These are phyloP conservation scores for Cudoniella acicularis DNA, from an alignment of 495 filamentous ascomycete genomes.

Conservation along the genomic window DNA sequence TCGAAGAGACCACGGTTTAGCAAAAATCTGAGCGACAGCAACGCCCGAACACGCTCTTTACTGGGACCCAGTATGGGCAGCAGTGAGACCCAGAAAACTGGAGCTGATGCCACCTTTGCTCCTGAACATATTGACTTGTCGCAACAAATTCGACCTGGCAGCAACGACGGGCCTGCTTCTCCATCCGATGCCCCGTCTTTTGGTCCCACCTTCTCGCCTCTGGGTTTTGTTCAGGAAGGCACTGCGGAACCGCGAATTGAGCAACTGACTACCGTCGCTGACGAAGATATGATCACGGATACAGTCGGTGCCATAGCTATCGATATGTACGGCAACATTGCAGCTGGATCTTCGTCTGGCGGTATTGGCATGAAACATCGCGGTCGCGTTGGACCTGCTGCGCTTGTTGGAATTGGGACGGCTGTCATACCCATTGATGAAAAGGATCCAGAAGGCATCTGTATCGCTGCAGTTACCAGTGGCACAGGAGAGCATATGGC, in stretches of 20 bases:
- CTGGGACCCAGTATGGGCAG: slow-evolving; percentile 14
- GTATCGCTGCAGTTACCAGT: slow-evolving; percentile 77
- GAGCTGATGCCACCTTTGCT: slow-evolving; percentile 16
- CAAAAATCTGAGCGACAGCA: background rate
- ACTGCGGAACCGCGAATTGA: slow-evolving; percentile 16
- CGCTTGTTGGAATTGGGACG: slow-evolving; percentile 86
- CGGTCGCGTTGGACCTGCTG: slow-evolving; percentile 87
- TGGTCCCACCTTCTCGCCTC: background rate
- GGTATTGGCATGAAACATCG: slow-evolving; percentile 97
- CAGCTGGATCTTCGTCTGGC: slow-evolving; percentile 96
- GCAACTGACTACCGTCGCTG: background rate
- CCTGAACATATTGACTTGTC: background rate
- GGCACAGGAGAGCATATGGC: slow-evolving; percentile 98
- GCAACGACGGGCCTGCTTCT: slow-evolving; percentile 13
- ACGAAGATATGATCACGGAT: slow-evolving; percentile 69
- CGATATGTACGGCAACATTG: slow-evolving; percentile 79
- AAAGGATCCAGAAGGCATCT: slow-evolving; percentile 54
- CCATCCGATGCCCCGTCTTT: background rate
- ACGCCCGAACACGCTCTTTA: slow-evolving; percentile 18
- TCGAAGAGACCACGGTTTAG: slow-evolving; percentile 20
- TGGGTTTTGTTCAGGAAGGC: slow-evolving; percentile 20
- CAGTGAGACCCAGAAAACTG: slow-evolving; percentile 9
- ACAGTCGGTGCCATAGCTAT: slow-evolving; percentile 95
- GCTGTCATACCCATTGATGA: slow-evolving; percentile 71
- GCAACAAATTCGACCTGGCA: background rate